These are phyloP conservation scores for Boletus barrowsii DNA, from an alignment of 768 basidiomycete species.

Conservation along the genomic window DNA sequence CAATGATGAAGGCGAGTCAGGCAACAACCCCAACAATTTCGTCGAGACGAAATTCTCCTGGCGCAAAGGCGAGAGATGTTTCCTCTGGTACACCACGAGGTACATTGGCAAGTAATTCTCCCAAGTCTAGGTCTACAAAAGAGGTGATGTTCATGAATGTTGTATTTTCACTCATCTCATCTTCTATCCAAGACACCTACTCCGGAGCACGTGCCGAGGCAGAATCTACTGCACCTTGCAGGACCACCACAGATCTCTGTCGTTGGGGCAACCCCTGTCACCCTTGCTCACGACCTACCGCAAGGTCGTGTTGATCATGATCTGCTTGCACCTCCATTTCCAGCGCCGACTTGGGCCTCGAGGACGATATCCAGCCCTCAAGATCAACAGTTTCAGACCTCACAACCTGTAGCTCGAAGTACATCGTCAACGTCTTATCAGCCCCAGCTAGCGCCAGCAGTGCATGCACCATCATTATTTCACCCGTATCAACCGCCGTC, in stretches of 20 bases:
- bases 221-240: conserved; percentile 10
- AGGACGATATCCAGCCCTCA: conserved; percentile 24
- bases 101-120: conserved; percentile 21
- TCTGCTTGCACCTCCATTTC: conserved; percentile 27
- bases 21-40: conserved; percentile 17
- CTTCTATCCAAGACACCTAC: conserved; percentile 14
- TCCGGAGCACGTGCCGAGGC: conserved; percentile 16
- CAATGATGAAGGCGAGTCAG: conserved; percentile 28
- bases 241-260: conserved; percentile 31
- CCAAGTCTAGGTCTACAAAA: conserved; percentile 19
- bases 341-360: conserved; percentile 24
- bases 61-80: conserved; percentile 15
- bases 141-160: conserved; percentile 19
- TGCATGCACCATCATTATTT: conserved; percentile 24
- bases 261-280: conserved; percentile 28
- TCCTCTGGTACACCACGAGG: conserved; percentile 22
- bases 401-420: conserved; percentile 13
- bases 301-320: conserved; percentile 19
- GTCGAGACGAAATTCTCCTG: conserved; percentile 27
- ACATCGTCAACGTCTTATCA: conserved; percentile 15
- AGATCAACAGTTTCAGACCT: conserved; percentile 15
- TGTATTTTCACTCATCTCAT: conserved; percentile 7
- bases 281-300: conserved; percentile 21
- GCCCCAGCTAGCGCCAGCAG: conserved; percentile 2
- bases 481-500: conserved; percentile 23